A percentile compares a stretch with the other conserved stretches of the same genome.
phyloP scores from a whole-genome alignment of 2,329 filamentous ascomycete species.

The Monosporascus sp. region DNA sequence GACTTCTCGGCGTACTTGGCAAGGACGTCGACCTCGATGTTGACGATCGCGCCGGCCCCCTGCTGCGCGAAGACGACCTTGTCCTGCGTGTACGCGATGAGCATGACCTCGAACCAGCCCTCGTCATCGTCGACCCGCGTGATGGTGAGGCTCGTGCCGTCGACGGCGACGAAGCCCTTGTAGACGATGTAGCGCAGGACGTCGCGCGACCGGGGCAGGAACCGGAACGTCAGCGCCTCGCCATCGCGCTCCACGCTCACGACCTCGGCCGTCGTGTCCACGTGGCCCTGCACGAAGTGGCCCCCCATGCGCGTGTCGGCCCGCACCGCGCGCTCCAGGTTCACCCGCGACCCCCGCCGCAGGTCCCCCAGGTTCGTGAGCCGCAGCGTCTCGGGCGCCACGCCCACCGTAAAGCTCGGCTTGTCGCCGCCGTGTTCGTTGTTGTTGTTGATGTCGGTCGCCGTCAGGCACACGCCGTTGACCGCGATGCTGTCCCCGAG shows the following conservation, averaged over 20 bases:
- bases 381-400: conserved; percentile 91
- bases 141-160: conserved; percentile 90
- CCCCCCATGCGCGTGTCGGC: conserved; percentile 94
- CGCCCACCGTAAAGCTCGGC: conserved; percentile 77
- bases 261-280: conserved; percentile 82
- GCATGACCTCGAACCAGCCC: conserved; percentile 93
- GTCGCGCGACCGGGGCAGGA: conserved; percentile 63
- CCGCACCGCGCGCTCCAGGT: conserved; percentile 89
- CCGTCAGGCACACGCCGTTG: conserved; percentile 93
- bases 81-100: conserved; percentile 94
- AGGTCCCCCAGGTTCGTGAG: conserved; percentile 89
- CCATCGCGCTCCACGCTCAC: conserved; percentile 71
- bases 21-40: conserved; percentile 88
- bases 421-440: conserved; percentile 15
- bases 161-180: conserved; percentile 92
- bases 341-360: conserved; percentile 62
- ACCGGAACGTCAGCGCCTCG: conserved; percentile 82
- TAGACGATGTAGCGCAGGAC: conserved; percentile 86
- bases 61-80: conserved; percentile 80
- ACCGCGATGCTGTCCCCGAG: conserved; percentile 91
- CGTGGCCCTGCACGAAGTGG: conserved; percentile 96
- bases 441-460: conserved; percentile 61
- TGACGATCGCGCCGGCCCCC: conserved; percentile 73
- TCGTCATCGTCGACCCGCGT: conserved; percentile 76
- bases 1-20: conserved; percentile 88